These are phyloP conservation scores for Actinidia chinensis DNA, from an alignment of 179 eudicot species.

Conservation along the genomic window DNA sequence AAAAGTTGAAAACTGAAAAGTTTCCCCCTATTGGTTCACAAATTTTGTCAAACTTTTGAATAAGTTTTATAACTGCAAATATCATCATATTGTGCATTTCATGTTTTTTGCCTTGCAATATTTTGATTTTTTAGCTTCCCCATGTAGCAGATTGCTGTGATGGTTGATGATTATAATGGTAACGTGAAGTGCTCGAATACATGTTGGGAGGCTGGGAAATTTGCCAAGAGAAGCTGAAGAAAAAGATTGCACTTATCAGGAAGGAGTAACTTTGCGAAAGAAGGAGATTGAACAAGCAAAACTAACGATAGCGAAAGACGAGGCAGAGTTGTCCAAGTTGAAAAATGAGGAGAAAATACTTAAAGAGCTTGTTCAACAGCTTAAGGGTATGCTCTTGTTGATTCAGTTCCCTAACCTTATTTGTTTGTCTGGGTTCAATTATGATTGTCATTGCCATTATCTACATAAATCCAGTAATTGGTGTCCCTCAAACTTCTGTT, in stretches of 20 bases:
- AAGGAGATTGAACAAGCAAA: constrained; percentile 74
- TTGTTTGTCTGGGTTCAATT: not conserved
- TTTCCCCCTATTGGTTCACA: not conserved
- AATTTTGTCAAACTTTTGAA: not conserved
- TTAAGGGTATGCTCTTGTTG: constrained; percentile 55
- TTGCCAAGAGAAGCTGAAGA: constrained; percentile 74
- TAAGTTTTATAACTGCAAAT: not conserved
- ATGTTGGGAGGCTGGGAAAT: constrained; percentile 98
- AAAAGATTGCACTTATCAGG: constrained; percentile 73
- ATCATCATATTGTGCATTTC: not conserved
- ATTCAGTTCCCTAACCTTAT: constrained; percentile 2
- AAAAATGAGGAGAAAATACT: constrained; percentile 77
- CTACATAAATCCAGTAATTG: not conserved
- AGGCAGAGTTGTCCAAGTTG: constrained; percentile 70
- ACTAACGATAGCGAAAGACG: constrained; percentile 61
- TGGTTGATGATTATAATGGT: constrained; percentile 89
- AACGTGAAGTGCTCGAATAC: constrained; percentile 69
- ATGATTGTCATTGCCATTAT: not conserved
- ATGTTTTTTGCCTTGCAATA: not conserved
- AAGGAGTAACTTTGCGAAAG: constrained; percentile 66
- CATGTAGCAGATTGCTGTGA: constrained; percentile 76
- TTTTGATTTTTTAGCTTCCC: constrained; percentile 26
- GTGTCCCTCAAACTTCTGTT: not conserved
- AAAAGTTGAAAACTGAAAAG: not conserved
- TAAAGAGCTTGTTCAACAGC: constrained; percentile 73